Base-by-base conservation (phyloP, 2,329 filamentous ascomycete genomes). In the Grosmannia penicillata region DNA sequence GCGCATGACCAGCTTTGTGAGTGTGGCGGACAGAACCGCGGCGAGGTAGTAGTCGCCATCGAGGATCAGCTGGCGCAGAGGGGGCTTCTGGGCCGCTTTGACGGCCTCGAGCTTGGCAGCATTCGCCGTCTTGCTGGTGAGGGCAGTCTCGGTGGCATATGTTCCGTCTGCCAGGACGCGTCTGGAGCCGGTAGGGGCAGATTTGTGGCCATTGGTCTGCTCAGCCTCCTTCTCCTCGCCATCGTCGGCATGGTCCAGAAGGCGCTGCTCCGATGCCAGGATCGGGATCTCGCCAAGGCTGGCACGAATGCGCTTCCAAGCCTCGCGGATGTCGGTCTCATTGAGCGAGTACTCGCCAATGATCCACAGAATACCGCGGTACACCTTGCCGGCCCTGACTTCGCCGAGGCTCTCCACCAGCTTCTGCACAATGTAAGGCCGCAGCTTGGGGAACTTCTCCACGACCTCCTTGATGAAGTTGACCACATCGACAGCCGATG, bases 401-500 rank as follows among this genome's bases (percentile, higher is more conserved):
- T 98, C 91, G 50, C 79, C 79, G 32, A 98, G 68, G 1, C 91
- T 96, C 13, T 83, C 81, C 7, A 96, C 87, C 14, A 98, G 67
- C 43, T 87, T 81, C 51, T 82, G 76, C 7, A 96, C 80, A 49
- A 98, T 96, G 1, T 83, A 82, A 25, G 78, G 75, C 43, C 91
- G 78, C 41, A 98, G 71, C 50, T 83, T 78, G 8, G 91, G 91
- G 66, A 96, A 98, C 54, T 93, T 94, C 62, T 98, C 91, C 7
- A 96, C 89, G 4, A 98, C 91, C 57, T 98, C 91, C 62, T 98
- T 98, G 46, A 98, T 87, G 54, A 98, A 98, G 39, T 85, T 87
- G 54, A 98, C 96, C 38, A 98, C 89, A 58, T 98, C 91, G 23
- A 98, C 84, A 1, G 91, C 91, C 2, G 89, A 94, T 32, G 83